phyloP scores from a whole-genome alignment of 2,329 filamentous ascomycete genomes.

The Gliomastix tumulicola region DNA sequence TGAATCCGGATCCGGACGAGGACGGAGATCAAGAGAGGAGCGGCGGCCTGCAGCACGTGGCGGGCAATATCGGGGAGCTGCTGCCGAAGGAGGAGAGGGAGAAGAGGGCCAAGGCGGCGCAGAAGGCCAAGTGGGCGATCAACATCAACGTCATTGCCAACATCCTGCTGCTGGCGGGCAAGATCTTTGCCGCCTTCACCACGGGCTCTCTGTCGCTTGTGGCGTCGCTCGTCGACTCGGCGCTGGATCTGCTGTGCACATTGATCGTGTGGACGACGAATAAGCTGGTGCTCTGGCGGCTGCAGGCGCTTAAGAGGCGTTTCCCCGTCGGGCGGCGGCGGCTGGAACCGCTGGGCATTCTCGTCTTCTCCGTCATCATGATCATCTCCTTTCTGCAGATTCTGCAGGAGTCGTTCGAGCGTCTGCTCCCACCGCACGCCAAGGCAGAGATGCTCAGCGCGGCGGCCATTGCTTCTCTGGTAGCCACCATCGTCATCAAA shows the following conservation, averaged over 20 bases:
- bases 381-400: constrained; percentile 76
- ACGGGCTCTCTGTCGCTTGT: constrained; percentile 73
- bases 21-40: constrained; percentile 20
- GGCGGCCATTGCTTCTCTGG: constrained; percentile 41
- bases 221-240: constrained; percentile 69
- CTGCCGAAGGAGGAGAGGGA: constrained; percentile 20
- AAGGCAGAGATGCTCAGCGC: constrained; percentile 24
- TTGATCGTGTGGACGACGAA: constrained; percentile 76
- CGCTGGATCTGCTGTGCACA: constrained; percentile 70
- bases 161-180: constrained; percentile 62
- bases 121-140: constrained; percentile 52
- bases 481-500: constrained; percentile 71
- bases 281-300: constrained; percentile 57
- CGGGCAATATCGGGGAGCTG: constrained; percentile 19
- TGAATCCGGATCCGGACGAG: constrained; percentile 24
- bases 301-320: constrained; percentile 43
- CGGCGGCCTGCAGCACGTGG: constrained; percentile 19
- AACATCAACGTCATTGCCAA: constrained; percentile 77
- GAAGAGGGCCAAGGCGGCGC: constrained; percentile 13
- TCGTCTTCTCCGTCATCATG: constrained; percentile 78
- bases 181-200: constrained; percentile 69
- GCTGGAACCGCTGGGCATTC: constrained; percentile 68
- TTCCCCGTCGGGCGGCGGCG: constrained; percentile 66
- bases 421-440: constrained; percentile 51
- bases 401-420: constrained; percentile 57